phyloP scores from a whole-genome alignment of 1,139 yeast genomes.

The Debaryomyces sp. region DNA sequence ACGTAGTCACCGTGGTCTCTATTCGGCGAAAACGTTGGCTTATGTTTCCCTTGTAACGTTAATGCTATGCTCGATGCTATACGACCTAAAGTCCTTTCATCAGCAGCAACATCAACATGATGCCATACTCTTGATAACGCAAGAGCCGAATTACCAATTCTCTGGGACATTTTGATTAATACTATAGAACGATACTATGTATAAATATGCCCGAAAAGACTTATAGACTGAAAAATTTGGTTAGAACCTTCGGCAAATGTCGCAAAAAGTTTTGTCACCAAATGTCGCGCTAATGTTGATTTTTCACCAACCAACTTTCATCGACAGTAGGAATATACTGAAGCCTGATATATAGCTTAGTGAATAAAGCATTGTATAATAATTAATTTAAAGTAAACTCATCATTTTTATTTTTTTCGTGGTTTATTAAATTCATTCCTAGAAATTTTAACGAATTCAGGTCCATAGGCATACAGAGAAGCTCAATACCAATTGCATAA shows the following conservation, averaged over 20 bases:
- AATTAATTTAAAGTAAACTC: not conserved
- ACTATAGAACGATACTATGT: not conserved
- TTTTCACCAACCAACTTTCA: slow-evolving; percentile 1
- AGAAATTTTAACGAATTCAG: not conserved
- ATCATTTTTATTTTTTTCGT: not conserved
- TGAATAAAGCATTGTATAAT: not conserved
- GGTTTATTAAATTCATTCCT: slow-evolving; percentile 1
- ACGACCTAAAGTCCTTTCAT: slow-evolving; percentile 86
- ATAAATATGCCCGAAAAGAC: not conserved
- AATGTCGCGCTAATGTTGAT: slow-evolving; percentile 5
- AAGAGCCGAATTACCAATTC: slow-evolving; percentile 63
- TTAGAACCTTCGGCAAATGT: slow-evolving; percentile 10
- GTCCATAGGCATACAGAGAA: not conserved
- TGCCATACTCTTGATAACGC: slow-evolving; percentile 94
- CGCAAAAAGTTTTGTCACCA: slow-evolving; percentile 6
- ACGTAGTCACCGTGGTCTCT: slow-evolving; percentile 96
- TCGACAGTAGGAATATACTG: not conserved
- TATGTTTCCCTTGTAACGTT: slow-evolving; percentile 92
- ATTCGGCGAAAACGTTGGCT: slow-evolving; percentile 76
- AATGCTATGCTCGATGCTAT: slow-evolving; percentile 86
- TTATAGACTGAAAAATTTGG: slow-evolving; percentile 8
- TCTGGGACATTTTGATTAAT: slow-evolving; percentile 51
- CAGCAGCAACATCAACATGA: slow-evolving; percentile 88
- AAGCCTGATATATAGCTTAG: not conserved
- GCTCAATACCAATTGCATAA: slow-evolving; percentile 6